Base-by-base conservation (phyloP, 2,329 filamentous ascomycete genomes). In the Botrytis paeoniae region DNA sequence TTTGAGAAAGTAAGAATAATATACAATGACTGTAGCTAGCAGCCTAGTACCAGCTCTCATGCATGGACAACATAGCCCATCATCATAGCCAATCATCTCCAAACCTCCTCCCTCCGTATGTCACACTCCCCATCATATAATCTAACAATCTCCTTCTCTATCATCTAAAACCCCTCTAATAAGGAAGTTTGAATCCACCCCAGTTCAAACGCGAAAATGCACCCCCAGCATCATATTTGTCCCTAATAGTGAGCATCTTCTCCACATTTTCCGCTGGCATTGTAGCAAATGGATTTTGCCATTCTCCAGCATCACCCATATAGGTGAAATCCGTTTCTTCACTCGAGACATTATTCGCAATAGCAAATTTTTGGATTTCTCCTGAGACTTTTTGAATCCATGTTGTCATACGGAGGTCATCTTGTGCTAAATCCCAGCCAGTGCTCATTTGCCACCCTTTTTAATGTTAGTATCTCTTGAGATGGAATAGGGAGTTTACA, bases 401-500 rank as follows among this genome's bases (percentile, higher is more conserved):
- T 25, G 77, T 75, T 3, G 80, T 78, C 32, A 84, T 77, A 0
- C 82, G 79, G 48, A 82, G 73, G 63, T 83, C 82, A 70, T 84
- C 82, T 10, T 79, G 75, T 0, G 78, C 79, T 16, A 80, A 75
- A 20, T 73, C 79, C 82, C 83, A 84, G 0, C 79, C 80, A 0
- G 82, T 84, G 29, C 80, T 79, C 32, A 83, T 74, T 77, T 84
- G 82, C 81, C 80, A 84, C 57, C 79, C 82, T 84, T 39, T 57
- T 54, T 37, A 4, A 37, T 39, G 35, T 51, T 69, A 39, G 37
- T 57, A n/a, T 5, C 6, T 20, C 20, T 29, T 43, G 6, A 22
- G 4, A n/a, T 43, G 5, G 7, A 12, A 39, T n/a, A 14, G n/a
- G n/a, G 18, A 68, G 3, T 39, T 18, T 25, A 0, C n/a, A 10